Evolutionary conservation across 192 early-diverging fungal species (phyloP).

Genomic region (Bifiguratus adelaidae): DNA sequence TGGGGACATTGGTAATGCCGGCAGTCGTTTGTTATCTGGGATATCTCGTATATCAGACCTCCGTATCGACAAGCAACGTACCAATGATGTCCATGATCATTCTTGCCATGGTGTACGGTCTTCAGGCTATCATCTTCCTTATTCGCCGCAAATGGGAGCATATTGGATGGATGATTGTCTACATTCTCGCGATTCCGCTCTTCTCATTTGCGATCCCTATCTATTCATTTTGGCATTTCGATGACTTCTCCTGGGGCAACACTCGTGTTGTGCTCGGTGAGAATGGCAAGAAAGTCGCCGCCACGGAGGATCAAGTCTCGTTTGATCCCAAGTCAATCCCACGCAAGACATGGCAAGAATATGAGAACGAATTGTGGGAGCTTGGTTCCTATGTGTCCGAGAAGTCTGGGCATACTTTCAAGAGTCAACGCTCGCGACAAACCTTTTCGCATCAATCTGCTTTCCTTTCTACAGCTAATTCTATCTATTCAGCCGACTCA

Average conservation of each 20-base stretch:
- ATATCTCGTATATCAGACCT: slow-evolving; percentile 64
- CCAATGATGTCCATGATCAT: slow-evolving; percentile 82
- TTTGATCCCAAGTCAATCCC: slow-evolving; percentile 67
- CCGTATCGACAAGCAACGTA: slow-evolving; percentile 38
- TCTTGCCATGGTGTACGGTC: slow-evolving; percentile 73
- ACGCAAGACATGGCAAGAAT: slow-evolving; percentile 68
- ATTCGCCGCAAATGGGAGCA: slow-evolving; percentile 84
- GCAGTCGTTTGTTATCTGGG: slow-evolving; percentile 79
- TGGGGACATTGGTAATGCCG: slow-evolving; percentile 89
- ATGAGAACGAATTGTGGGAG: slow-evolving; percentile 68
- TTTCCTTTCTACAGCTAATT: background rate
- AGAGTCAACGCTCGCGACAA: slow-evolving; percentile 5
- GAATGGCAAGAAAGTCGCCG: slow-evolving; percentile 56
- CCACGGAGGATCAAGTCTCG: slow-evolving; percentile 50
- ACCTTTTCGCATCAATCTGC: background rate
- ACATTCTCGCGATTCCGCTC: slow-evolving; percentile 82
- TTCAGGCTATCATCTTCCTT: slow-evolving; percentile 60
- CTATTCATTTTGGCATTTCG: slow-evolving; percentile 98
- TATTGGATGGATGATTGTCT: slow-evolving; percentile 96
- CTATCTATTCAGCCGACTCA: no score
- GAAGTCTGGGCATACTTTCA: slow-evolving; percentile 23
- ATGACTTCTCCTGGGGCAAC: slow-evolving; percentile 98
- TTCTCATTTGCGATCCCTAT: slow-evolving; percentile 72
- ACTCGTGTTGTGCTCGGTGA: slow-evolving; percentile 85
- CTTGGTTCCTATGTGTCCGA: slow-evolving; percentile 31